These are phyloP conservation scores for Ophiostoma quercus DNA, from an alignment of 2,329 filamentous ascomycete species.

Conservation along the genomic window DNA sequence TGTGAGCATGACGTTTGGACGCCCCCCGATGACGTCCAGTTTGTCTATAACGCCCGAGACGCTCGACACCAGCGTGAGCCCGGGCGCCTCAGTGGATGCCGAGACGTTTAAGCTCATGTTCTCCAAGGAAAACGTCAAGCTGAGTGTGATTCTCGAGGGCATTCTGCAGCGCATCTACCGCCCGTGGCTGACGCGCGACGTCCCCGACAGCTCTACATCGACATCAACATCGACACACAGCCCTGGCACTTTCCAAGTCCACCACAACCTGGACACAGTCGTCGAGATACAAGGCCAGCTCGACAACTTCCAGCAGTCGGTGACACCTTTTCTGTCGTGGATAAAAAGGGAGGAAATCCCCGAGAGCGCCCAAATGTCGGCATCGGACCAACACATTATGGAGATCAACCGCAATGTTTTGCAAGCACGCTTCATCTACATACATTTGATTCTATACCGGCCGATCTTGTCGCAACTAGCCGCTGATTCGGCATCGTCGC, in stretches of 20 bases:
- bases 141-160: conserved; percentile 22
- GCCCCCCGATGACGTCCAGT: conserved; percentile 23
- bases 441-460: background rate
- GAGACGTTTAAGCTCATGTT: conserved; percentile 20
- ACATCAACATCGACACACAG: background rate
- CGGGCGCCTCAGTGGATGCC: background rate
- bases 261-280: conserved; percentile 24
- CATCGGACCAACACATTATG: background rate
- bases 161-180: conserved; percentile 25
- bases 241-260: background rate
- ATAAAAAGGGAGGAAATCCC: background rate
- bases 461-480: background rate
- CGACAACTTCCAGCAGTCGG: conserved; percentile 21
- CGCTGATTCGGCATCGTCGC: background rate
- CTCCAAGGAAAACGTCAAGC: conserved; percentile 20
- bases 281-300: conserved; percentile 23
- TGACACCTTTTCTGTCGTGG: conserved; percentile 22
- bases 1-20: conserved; percentile 25
- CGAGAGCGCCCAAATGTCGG: background rate
- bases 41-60: conserved; percentile 20
- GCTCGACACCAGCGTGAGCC: background rate
- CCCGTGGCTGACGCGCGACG: conserved; percentile 22
- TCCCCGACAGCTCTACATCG: background rate
- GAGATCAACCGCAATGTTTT: conserved; percentile 5
- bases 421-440: background rate